phyloP scores from a whole-genome alignment of 495 filamentous ascomycete species.

The Pseudoneurospora amorphoporcata region DNA sequence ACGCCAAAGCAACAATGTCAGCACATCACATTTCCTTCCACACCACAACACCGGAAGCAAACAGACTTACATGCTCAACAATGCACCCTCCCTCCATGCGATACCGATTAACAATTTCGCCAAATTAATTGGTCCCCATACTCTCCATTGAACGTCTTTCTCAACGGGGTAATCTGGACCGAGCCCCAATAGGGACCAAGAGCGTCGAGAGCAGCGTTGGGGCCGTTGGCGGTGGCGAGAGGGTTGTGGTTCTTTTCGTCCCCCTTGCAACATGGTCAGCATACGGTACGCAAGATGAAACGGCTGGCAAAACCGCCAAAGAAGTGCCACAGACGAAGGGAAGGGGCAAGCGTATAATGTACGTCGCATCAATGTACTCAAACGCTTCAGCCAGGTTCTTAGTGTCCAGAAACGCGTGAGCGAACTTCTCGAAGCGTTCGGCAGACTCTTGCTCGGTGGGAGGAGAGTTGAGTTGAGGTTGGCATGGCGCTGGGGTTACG shows the following conservation, averaged over 20 bases:
- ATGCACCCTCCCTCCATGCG: conserved; percentile 22
- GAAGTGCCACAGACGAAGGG: background rate
- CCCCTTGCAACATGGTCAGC: background rate
- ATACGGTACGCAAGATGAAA: background rate
- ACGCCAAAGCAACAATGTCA: background rate
- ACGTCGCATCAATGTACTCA: conserved; percentile 17
- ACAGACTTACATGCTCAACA: conserved; percentile 21
- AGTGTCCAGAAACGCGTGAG: conserved; percentile 21
- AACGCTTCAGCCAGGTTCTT: conserved; percentile 27
- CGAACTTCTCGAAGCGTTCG: conserved; percentile 21
- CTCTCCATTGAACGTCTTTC: conserved; percentile 14
- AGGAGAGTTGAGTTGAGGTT: conserved; percentile 4
- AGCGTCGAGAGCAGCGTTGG: conserved; percentile 4
- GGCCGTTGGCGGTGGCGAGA: background rate
- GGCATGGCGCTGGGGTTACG: conserved; percentile 12
- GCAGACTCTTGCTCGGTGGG: conserved; percentile 16
- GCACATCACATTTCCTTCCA: background rate
- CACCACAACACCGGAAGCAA: background rate
- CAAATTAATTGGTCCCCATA: conserved; percentile 9
- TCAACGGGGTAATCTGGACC: conserved; percentile 11
- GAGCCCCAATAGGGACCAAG: conserved; percentile 10
- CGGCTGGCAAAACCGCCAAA: background rate
- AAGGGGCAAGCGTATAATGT: conserved; percentile 13
- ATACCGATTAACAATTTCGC: conserved; percentile 19
- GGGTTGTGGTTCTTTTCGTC: conserved; percentile 1